A percentile compares a stretch with the other conserved stretches of the same genome.
Conservation (phyloP, 108 stramenopile species). For the Nannochloropsis gaditana region DNA sequence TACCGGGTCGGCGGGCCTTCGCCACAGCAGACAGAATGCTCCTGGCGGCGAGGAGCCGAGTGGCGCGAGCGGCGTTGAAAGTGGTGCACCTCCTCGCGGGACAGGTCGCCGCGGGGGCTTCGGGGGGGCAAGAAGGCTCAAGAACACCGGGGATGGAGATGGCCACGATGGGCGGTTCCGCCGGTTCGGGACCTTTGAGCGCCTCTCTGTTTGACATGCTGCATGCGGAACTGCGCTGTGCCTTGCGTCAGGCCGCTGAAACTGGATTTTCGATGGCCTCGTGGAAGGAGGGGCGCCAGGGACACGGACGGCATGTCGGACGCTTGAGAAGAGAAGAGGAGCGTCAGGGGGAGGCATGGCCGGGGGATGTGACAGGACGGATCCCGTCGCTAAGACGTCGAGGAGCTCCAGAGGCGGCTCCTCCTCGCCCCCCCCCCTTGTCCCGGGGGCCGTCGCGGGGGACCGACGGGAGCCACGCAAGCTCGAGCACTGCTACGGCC, state of each 20-base stretch:
- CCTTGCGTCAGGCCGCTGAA: constrained; percentile 28
- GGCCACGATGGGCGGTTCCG: background rate
- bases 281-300: too few species aligned
- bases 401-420: background rate
- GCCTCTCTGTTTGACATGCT: constrained; percentile 52
- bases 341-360: too few species aligned
- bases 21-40: background rate
- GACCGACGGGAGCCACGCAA: too few species aligned
- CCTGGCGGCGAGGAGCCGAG: background rate
- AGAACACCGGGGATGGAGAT: background rate
- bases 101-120: constrained; percentile 28
- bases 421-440: background rate
- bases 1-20: background rate
- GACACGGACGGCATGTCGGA: too few species aligned
- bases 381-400: too few species aligned
- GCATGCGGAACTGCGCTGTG: constrained; percentile 35
- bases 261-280: background rate
- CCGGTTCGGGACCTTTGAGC: constrained; percentile 52
- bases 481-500: background rate
- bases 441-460: background rate
- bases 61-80: constrained; percentile 51
- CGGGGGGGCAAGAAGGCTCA: background rate
- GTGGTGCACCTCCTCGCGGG: constrained; percentile 50
- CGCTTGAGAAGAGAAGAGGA: too few species aligned
- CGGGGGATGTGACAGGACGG: too few species aligned